Percentiles rank a stretch among this genome's conserved stretches.
These are phyloP conservation scores for Candida qinlingensis DNA, from an alignment of 805 yeast species.

Conservation along the genomic window DNA sequence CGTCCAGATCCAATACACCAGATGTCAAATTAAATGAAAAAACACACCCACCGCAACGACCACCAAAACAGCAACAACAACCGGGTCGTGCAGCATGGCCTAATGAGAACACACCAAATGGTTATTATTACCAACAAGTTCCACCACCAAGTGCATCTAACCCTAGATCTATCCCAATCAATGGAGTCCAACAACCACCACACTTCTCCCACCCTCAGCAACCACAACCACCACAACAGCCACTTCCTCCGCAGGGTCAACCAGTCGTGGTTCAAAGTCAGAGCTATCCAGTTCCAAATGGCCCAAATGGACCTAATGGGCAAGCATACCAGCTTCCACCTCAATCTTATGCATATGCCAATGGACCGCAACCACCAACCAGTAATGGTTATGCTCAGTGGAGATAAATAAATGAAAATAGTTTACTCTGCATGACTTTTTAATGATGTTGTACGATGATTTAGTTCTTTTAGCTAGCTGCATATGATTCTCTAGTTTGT, in stretches of 20 bases:
- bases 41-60: slow-evolving; percentile 6
- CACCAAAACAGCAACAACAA: slow-evolving; percentile 4
- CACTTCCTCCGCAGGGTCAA: slow-evolving; percentile 1
- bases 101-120: background rate
- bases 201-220: slow-evolving; percentile 1
- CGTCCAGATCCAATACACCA: slow-evolving; percentile 14
- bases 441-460: too few relatives aligned
- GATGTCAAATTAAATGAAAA: background rate
- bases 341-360: slow-evolving; percentile 32
- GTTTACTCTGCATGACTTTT: too few relatives aligned
- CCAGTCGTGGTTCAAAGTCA: slow-evolving; percentile 4
- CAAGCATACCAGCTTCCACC: slow-evolving; percentile 20
- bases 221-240: slow-evolving; percentile 4
- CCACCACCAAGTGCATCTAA: background rate
- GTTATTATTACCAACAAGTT: background rate
- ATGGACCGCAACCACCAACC: slow-evolving; percentile 7
- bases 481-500: too few relatives aligned
- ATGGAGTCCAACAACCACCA: background rate
- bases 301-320: slow-evolving; percentile 6
- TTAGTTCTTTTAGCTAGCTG: too few relatives aligned
- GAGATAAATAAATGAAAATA: slow-evolving; percentile 6
- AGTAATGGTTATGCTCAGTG: slow-evolving; percentile 32
- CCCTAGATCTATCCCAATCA: background rate
- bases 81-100: background rate
- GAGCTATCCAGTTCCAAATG: slow-evolving; percentile 1